Conservation (phyloP, 305 asterid genomes). For the Fraxinus baroniana region DNA sequence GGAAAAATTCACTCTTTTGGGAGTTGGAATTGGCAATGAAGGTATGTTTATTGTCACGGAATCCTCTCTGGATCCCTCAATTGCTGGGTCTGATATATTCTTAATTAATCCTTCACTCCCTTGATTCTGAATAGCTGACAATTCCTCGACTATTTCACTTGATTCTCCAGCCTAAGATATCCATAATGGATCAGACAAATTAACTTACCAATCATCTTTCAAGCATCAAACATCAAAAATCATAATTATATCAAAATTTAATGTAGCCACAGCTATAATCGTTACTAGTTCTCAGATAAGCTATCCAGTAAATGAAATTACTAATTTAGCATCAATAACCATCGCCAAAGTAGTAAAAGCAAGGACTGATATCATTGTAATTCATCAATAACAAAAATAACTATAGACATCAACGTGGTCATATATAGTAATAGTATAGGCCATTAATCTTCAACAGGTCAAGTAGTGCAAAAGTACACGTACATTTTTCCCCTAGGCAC, state of each 20-base stretch:
- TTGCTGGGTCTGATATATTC: slow-evolving; percentile 39
- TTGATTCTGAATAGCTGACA: slow-evolving; percentile 27
- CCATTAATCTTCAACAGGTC: not conserved
- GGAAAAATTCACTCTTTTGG: slow-evolving; percentile 73
- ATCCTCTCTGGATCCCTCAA: slow-evolving; percentile 47
- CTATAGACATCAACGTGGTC: not conserved
- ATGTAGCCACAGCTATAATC: not conserved
- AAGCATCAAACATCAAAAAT: not conserved
- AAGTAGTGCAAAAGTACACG: not conserved
- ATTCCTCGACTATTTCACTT: slow-evolving; percentile 73
- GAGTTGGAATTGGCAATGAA: slow-evolving; percentile 59
- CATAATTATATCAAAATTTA: not conserved
- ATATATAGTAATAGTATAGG: not conserved
- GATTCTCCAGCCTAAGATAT: slow-evolving; percentile 50
- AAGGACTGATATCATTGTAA: not conserved
- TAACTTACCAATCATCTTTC: not conserved
- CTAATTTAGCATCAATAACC: not conserved
- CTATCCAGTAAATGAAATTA: not conserved
- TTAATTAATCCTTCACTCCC: slow-evolving; percentile 28
- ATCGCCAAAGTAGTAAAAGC: slow-evolving; percentile 4
- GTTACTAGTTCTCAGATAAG: not conserved
- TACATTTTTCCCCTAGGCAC: not conserved
- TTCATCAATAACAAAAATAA: not conserved
- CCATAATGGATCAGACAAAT: slow-evolving; percentile 3
- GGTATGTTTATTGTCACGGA: slow-evolving; percentile 55